Base-by-base conservation (phyloP, 106 monocot species). In the Amphibolis antarctica region DNA sequence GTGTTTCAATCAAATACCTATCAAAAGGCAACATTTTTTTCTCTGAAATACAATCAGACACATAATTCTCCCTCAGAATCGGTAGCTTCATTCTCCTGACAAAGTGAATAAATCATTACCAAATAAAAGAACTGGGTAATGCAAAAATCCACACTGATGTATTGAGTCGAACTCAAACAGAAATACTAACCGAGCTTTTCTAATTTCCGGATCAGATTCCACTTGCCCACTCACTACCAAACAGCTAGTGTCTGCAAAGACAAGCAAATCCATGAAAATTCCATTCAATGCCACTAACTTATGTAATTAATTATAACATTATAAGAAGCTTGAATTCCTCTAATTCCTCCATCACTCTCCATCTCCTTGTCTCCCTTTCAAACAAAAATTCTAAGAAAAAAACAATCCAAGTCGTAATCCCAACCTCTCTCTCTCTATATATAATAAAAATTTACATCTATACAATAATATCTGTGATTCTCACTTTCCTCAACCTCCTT, bases 71-170 rank as follows among this genome's bases (percentile, higher is more conserved):
- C 65, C 87, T 74, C 43, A 98, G 79, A 66, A 98, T 69, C 3
- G 98, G 85, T 62, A 98, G 31, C 52, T 90, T 91, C 87, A 91
- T 72, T 73, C 79, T 98, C 91, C 98, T 98, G 75, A 24, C 22
- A 80, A 59, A 73, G 30, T 63, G 49, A 19, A 27, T n/a, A 59
- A 15, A 59, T 62, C 2, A 25, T 28, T 20, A 54, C 53, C 12
- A 19, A 10, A 54, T 31, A 51, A 52, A 66, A 43, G 20, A 25
- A 18, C 12, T 44, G n/a, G 7, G 18, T 17, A 9, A 42, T 20
- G 43, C 1, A 42, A 60, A 18, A 1, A 60, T 44, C 24, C 12
- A 27, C 3, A 44, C 22, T 44, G 55, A 7, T 1, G 63, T 43
- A 12, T 10, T 52, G 43, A n/a, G 18, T 43, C 28, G 44, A 18